phyloP scores from a whole-genome alignment of 108 stramenopile species.

The Parietichytrium sp. region DNA sequence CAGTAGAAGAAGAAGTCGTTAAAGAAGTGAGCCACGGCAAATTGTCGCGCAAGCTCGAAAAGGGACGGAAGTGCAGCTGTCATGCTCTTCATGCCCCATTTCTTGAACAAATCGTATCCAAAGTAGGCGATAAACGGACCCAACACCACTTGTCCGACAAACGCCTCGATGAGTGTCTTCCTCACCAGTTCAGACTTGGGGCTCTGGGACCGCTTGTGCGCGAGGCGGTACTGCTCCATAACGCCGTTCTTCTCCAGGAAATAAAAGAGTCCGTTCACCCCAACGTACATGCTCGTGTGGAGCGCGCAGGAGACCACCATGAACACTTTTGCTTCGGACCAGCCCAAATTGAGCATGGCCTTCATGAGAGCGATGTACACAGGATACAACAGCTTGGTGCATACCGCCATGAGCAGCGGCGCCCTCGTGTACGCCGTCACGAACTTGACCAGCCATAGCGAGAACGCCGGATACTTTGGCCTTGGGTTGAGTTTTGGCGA shows the following conservation, averaged over 20 bases:
- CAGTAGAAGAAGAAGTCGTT: slow-evolving; percentile 51
- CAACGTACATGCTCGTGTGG: background rate
- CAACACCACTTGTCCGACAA: background rate
- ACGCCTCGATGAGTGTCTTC: background rate
- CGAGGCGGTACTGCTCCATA: background rate
- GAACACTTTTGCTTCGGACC: background rate
- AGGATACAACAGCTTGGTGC: background rate
- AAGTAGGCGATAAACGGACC: background rate
- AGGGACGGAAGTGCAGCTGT: background rate
- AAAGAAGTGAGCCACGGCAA: slow-evolving; percentile 43
- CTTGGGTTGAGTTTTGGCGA: background rate
- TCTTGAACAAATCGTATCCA: background rate
- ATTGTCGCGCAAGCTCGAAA: background rate
- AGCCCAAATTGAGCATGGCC: background rate
- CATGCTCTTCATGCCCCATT: background rate
- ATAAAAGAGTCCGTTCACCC: background rate
- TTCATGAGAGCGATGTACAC: background rate
- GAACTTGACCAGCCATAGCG: background rate
- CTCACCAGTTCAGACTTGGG: background rate
- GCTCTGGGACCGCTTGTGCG: background rate
- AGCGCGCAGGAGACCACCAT: background rate
- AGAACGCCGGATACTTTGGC: background rate
- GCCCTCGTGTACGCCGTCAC: background rate
- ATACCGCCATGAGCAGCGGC: background rate
- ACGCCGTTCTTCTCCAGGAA: background rate